Evolutionary conservation across 202 grass and related monocot species (phyloP).

Genomic region (Setaria italica): DNA sequence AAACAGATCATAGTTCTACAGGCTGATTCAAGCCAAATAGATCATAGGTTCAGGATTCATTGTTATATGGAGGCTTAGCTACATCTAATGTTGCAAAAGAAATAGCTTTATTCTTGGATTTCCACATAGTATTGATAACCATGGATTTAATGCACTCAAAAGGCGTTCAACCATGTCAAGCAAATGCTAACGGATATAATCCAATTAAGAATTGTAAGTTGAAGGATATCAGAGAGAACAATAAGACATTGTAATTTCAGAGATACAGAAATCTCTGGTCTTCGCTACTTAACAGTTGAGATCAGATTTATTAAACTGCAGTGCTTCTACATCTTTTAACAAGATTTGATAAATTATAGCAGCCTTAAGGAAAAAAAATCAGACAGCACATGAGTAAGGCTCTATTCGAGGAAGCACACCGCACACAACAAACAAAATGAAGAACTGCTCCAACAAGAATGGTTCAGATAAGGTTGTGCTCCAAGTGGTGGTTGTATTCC

Average conservation of each 20-base stretch:
- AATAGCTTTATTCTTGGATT: too few species aligned
- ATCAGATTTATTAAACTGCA: neutral
- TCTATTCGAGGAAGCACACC: neutral
- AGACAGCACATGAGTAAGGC: neutral
- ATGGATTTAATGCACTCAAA: neutral
- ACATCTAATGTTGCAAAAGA: too few species aligned
- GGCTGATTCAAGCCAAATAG: too few species aligned
- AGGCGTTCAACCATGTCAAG: neutral
- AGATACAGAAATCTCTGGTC: neutral
- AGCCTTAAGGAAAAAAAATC: neutral
- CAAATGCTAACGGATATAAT: neutral
- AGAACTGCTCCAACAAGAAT: neutral
- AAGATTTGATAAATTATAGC: neutral
- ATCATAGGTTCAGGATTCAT: too few species aligned
- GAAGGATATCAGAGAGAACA: neutral
- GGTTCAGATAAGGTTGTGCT: neutral
- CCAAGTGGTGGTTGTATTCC: neutral
- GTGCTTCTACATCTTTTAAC: neutral
- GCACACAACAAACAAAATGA: neutral
- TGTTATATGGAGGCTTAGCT: too few species aligned
- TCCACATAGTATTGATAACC: neutral
- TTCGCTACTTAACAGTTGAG: constrained; percentile 6
- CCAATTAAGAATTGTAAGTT: neutral
- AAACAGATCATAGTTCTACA: too few species aligned
- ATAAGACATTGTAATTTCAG: neutral